phyloP scores from a whole-genome alignment of 352 stramenopile genomes.

The Phytophthora aleatoria region DNA sequence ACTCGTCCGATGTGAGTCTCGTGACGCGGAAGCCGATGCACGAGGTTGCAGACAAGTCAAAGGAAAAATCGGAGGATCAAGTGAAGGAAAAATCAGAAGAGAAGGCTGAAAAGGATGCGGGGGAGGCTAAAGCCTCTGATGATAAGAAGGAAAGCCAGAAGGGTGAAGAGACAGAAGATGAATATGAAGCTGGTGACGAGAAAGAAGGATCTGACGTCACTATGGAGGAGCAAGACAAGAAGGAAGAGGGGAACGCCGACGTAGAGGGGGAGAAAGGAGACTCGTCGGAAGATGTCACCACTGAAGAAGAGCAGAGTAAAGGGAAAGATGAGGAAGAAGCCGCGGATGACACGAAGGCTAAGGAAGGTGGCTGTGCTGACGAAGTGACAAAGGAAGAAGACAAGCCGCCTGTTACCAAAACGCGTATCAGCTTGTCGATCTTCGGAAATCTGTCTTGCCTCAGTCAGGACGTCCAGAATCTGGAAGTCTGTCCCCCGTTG shows the following conservation, averaged over 20 bases:
- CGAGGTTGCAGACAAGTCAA: slow-evolving; percentile 23
- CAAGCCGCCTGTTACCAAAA: slow-evolving; percentile 22
- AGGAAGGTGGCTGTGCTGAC: slow-evolving; percentile 11
- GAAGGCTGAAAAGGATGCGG: slow-evolving; percentile 8
- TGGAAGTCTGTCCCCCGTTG: slow-evolving; percentile 71
- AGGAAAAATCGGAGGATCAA: slow-evolving; percentile 3
- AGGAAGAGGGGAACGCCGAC: background rate
- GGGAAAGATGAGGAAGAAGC: slow-evolving; percentile 8
- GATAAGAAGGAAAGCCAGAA: slow-evolving; percentile 5
- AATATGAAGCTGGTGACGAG: background rate
- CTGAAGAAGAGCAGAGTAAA: slow-evolving; percentile 18
- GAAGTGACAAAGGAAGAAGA: slow-evolving; percentile 6
- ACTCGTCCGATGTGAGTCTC: slow-evolving; percentile 74
- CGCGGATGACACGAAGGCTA: slow-evolving; percentile 1
- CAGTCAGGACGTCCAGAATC: slow-evolving; percentile 53
- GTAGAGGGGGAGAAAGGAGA: slow-evolving; percentile 11
- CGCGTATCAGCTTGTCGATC: slow-evolving; percentile 52
- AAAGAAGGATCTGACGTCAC: background rate
- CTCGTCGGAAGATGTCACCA: slow-evolving; percentile 17
- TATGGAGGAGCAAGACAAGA: background rate
- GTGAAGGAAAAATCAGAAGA: slow-evolving; percentile 17
- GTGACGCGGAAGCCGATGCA: slow-evolving; percentile 58
- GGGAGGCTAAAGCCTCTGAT: slow-evolving; percentile 5
- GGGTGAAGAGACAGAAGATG: slow-evolving; percentile 9
- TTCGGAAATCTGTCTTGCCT: slow-evolving; percentile 62